Evolutionary conservation across 129 eudicot genomes (phyloP).

Genomic region (Oenanthe sinensis): DNA sequence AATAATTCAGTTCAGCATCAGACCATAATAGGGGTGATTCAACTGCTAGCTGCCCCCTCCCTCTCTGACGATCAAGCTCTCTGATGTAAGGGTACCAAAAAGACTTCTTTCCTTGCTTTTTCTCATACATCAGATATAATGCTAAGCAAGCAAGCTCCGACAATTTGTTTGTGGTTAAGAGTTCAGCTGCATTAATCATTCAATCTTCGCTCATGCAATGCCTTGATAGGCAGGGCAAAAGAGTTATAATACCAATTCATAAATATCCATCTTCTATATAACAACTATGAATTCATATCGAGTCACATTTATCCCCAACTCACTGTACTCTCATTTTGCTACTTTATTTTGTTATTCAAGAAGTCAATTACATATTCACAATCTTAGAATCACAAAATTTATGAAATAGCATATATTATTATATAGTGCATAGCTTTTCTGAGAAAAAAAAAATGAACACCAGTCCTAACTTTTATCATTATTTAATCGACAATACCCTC

Average conservation of each 20-base stretch:
- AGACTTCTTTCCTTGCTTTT: constrained; percentile 87
- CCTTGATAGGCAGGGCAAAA: not conserved
- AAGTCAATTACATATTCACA: not conserved
- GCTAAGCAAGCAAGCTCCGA: constrained; percentile 96
- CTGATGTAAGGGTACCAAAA: constrained; percentile 88
- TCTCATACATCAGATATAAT: constrained; percentile 88
- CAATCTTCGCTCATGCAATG: constrained; percentile 10
- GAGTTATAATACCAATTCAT: not conserved
- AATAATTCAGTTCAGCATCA: constrained; percentile 62
- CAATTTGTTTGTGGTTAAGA: constrained; percentile 78
- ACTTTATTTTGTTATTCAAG: not conserved
- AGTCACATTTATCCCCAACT: not conserved
- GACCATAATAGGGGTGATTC: constrained; percentile 94
- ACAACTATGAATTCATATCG: no score
- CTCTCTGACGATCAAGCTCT: constrained; percentile 97
- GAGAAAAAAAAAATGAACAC: no score
- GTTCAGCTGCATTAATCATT: constrained; percentile 60
- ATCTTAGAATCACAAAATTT: no score
- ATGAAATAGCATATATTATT: no score
- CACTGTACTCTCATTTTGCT: not conserved
- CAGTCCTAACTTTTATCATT: no score
- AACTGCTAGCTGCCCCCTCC: constrained; percentile 91
- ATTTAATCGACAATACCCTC: no score
- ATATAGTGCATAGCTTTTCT: no score
- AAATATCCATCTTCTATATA: no score